phyloP scores from a whole-genome alignment of 108 stramenopile species.

The Asterionellopsis glacialis region DNA sequence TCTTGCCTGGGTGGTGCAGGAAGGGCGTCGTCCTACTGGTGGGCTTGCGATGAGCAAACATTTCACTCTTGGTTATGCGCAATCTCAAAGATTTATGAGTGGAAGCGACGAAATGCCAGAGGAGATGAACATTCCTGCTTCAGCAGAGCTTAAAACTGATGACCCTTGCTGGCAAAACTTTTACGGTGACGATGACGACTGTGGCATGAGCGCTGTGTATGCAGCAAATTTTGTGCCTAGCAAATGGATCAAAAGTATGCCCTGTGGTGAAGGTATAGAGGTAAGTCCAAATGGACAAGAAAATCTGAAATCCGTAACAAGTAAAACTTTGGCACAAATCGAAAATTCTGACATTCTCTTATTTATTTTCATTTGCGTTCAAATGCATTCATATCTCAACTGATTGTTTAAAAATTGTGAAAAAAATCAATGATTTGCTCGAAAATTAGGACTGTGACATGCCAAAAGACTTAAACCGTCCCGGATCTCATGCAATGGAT shows the following conservation, averaged over 20 bases:
- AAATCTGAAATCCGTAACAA: too few relatives aligned
- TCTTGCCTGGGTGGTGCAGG: too few relatives aligned
- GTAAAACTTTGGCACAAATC: neutral
- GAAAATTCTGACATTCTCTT: neutral
- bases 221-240: constrained; percentile 46
- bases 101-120: neutral
- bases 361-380: neutral
- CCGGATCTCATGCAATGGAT: constrained; percentile 27
- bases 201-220: constrained; percentile 42
- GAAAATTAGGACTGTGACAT: constrained; percentile 43
- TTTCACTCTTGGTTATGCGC: too few relatives aligned
- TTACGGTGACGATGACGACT: constrained; percentile 59
- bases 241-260: constrained; percentile 60
- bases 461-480: constrained; percentile 38
- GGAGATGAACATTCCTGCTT: neutral
- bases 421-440: neutral
- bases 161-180: constrained; percentile 66
- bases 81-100: too few relatives aligned
- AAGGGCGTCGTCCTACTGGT: too few relatives aligned
- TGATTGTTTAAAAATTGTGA: constrained; percentile 1
- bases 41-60: too few relatives aligned
- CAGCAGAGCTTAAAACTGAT: constrained; percentile 3
- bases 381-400: neutral
- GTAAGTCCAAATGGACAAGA: constrained; percentile 11
- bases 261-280: constrained; percentile 45